These are phyloP conservation scores for Moesziomyces sp. DNA, from an alignment of 1,284 basidiomycete genomes.

Conservation along the genomic window DNA sequence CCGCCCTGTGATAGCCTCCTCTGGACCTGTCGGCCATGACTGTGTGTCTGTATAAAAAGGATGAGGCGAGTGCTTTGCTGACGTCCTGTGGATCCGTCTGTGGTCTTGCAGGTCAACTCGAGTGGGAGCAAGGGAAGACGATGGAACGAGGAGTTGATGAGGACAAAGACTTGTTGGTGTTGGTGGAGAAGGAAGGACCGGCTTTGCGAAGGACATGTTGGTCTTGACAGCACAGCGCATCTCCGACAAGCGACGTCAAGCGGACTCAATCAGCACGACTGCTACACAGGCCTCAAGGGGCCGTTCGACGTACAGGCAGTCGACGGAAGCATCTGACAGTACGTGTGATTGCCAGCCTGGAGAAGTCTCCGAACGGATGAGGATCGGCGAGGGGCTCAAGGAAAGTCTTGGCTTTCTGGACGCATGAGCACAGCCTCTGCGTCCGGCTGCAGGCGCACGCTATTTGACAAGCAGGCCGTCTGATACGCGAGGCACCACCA, in stretches of 20 bases:
- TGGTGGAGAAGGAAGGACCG: conserved; percentile 9
- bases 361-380: conserved; percentile 15
- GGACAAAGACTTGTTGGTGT: background rate
- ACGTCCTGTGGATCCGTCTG: background rate
- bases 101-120: background rate
- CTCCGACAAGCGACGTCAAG: too few species aligned
- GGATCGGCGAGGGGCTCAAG: conserved; percentile 35
- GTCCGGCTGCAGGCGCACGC: background rate
- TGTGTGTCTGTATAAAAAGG: background rate
- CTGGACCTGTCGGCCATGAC: conserved; percentile 28
- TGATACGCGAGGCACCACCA: background rate
- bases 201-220: background rate
- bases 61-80: background rate
- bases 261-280: too few species aligned
- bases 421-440: conserved; percentile 20
- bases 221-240: background rate
- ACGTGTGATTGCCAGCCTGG: background rate
- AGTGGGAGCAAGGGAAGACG: too few species aligned
- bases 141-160: too few species aligned
- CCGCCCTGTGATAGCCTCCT: conserved; percentile 37
- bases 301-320: too few species aligned
- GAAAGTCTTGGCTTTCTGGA: conserved; percentile 37
- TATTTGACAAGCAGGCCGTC: background rate
- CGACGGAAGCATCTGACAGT: too few species aligned
- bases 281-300: too few species aligned